Evolutionary conservation across 352 stramenopile species (phyloP).

Genomic region (Phytophthora megakarya): DNA sequence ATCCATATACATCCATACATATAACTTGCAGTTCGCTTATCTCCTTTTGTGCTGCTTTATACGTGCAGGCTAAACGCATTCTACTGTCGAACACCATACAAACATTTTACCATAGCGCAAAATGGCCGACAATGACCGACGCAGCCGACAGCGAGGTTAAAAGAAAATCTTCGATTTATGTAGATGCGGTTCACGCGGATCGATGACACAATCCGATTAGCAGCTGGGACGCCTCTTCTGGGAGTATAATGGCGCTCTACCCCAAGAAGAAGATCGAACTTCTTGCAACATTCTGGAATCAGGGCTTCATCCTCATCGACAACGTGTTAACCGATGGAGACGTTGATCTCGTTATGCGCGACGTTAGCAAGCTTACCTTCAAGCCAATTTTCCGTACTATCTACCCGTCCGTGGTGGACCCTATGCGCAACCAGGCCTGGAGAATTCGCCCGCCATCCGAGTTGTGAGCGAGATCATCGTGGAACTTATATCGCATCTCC

Average conservation of each 20-base stretch:
- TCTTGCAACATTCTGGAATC: not conserved
- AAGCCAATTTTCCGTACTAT: not conserved
- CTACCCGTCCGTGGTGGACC: conserved; percentile 1
- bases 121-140: too few relatives aligned
- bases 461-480: not conserved
- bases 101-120: too few relatives aligned
- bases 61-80: too few relatives aligned
- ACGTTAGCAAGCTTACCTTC: not conserved
- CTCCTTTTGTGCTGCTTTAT: too few relatives aligned
- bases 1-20: too few relatives aligned
- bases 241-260: not conserved
- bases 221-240: too few relatives aligned
- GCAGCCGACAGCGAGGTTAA: too few relatives aligned
- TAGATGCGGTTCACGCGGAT: not conserved
- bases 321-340: not conserved
- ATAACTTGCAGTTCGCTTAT: too few relatives aligned
- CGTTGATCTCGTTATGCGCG: not conserved
- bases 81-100: too few relatives aligned
- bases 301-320: not conserved
- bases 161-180: not conserved
- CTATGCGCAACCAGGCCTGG: not conserved
- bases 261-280: not conserved
- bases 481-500: not conserved
- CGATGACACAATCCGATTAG: not conserved
- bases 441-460: not conserved